Evolutionary conservation across 2,329 filamentous ascomycete species (phyloP).

Genomic region (Nemania serpens): DNA sequence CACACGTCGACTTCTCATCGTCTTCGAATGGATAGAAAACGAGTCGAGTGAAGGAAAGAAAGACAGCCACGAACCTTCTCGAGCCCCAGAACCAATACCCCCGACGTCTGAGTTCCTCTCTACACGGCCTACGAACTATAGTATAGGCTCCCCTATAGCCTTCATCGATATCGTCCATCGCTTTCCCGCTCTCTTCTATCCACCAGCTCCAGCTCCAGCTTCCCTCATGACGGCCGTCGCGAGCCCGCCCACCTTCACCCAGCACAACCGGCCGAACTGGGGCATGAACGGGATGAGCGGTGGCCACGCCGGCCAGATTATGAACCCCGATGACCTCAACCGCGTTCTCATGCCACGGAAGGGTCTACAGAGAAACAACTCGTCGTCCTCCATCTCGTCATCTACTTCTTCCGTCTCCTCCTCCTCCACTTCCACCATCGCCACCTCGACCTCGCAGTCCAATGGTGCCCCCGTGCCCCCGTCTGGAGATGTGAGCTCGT

Average conservation of each 20-base stretch:
- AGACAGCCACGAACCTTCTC: neutral
- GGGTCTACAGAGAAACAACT: slow-evolving; percentile 83
- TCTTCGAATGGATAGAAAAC: slow-evolving; percentile 9
- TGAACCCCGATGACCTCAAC: slow-evolving; percentile 82
- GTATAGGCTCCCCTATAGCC: slow-evolving; percentile 4
- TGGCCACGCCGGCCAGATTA: slow-evolving; percentile 49
- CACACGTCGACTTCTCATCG: slow-evolving; percentile 9
- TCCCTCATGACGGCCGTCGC: slow-evolving; percentile 71
- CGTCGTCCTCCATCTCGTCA: slow-evolving; percentile 82
- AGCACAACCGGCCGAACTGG: slow-evolving; percentile 69
- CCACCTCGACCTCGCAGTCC: slow-evolving; percentile 60
- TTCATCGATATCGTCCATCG: slow-evolving; percentile 28
- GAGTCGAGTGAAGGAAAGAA: neutral
- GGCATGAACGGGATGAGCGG: slow-evolving; percentile 57
- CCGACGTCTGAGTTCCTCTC: neutral
- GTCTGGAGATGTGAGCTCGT: slow-evolving; percentile 55
- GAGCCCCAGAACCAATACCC: slow-evolving; percentile 3
- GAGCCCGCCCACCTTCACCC: slow-evolving; percentile 65
- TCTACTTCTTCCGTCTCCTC: slow-evolving; percentile 67
- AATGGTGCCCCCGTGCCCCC: slow-evolving; percentile 61
- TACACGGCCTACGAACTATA: neutral
- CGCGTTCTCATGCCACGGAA: slow-evolving; percentile 92
- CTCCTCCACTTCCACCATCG: slow-evolving; percentile 65
- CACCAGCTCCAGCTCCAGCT: slow-evolving; percentile 29
- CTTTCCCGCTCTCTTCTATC: slow-evolving; percentile 20